phyloP scores from a whole-genome alignment of 2,329 filamentous ascomycete species.

The Thielaviopsis populi region DNA sequence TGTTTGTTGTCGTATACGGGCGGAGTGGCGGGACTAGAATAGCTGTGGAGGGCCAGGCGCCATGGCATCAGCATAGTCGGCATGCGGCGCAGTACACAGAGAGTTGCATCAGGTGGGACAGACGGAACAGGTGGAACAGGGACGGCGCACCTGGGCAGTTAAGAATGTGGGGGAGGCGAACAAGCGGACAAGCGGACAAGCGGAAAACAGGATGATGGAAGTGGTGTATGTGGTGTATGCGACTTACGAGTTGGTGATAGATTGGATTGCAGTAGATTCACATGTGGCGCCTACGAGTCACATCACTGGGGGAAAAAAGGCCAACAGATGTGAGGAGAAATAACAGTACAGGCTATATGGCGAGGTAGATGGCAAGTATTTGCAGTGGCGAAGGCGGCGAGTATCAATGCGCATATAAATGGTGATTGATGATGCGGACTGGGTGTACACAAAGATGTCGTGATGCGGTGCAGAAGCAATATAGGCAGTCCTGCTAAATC shows the following conservation, averaged over 20 bases:
- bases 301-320: no score
- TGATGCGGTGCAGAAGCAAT: background rate
- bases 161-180: background rate
- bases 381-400: no score
- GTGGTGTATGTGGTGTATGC: background rate
- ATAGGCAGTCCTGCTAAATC: background rate
- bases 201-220: no score
- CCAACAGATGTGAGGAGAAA: no score
- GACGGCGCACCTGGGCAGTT: background rate
- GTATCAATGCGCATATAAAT: background rate
- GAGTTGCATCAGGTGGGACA: background rate
- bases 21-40: background rate
- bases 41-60: background rate
- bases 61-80: background rate
- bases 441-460: background rate
- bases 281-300: no score
- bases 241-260: background rate
- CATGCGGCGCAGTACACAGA: background rate
- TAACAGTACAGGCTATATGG: no score
- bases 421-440: background rate
- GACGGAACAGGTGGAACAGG: background rate
- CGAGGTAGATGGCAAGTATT: no score
- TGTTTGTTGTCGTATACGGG: background rate
- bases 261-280: background rate
- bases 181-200: background rate